Percentiles rank a stretch among this genome's conserved stretches.
These are phyloP conservation scores for Rubia yunnanensis DNA, from an alignment of 257 asterid genomes.

Conservation along the genomic window DNA sequence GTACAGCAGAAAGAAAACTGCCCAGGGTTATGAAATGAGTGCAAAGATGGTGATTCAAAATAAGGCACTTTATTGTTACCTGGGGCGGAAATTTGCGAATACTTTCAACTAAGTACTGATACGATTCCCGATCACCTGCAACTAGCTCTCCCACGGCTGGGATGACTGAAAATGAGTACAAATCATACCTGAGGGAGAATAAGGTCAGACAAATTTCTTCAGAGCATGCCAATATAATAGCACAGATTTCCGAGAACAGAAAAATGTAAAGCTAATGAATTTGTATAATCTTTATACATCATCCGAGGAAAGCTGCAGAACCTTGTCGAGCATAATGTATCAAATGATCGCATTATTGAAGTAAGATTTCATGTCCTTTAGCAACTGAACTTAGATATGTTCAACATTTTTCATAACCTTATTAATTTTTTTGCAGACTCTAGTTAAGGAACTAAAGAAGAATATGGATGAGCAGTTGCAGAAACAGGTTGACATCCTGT, in stretches of 20 bases:
- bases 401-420: slow-evolving; percentile 9
- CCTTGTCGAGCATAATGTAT: slow-evolving; percentile 66
- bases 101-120: slow-evolving; percentile 83
- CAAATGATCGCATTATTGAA: slow-evolving; percentile 55
- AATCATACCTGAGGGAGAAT: slow-evolving; percentile 61
- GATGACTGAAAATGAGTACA: slow-evolving; percentile 80
- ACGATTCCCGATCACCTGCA: slow-evolving; percentile 83
- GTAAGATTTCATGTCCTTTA: slow-evolving; percentile 27
- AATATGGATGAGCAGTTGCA: slow-evolving; percentile 42
- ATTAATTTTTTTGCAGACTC: slow-evolving; percentile 29
- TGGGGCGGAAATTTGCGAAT: slow-evolving; percentile 81
- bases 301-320: slow-evolving; percentile 73
- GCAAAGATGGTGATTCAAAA: not conserved
- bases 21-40: not conserved
- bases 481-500: slow-evolving; percentile 37
- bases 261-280: slow-evolving; percentile 11
- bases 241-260: slow-evolving; percentile 2
- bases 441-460: slow-evolving; percentile 51
- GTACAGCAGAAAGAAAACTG: not conserved
- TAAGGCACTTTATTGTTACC: slow-evolving; percentile 28
- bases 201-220: not conserved
- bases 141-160: slow-evolving; percentile 78
- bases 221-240: not conserved
- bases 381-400: slow-evolving; percentile 3
- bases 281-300: slow-evolving; percentile 27